Evolutionary conservation across 2,329 filamentous ascomycete species (phyloP).

Genomic region (Gremmenia infestans): DNA sequence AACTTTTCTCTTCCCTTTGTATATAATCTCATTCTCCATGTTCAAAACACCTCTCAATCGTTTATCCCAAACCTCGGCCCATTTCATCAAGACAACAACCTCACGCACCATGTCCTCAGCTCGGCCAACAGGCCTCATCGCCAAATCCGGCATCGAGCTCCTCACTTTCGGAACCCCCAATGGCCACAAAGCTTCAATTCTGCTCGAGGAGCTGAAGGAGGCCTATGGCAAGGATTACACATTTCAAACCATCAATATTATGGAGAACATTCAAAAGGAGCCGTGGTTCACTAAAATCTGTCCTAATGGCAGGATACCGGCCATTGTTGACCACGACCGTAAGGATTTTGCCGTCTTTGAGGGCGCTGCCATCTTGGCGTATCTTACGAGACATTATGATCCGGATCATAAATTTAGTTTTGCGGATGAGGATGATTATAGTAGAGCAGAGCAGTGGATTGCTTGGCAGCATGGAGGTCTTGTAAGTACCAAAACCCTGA

Average conservation of each 20-base stretch:
- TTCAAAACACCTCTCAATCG: constrained; percentile 21
- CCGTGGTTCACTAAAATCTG: constrained; percentile 58
- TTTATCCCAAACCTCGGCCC: constrained; percentile 21
- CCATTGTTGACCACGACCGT: constrained; percentile 61
- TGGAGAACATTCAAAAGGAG: constrained; percentile 61
- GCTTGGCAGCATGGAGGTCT: constrained; percentile 49
- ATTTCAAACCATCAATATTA: constrained; percentile 54
- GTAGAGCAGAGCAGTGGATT: constrained; percentile 54
- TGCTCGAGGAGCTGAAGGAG: constrained; percentile 63
- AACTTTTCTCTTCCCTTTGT: neutral
- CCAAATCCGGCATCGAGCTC: constrained; percentile 60
- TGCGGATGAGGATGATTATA: constrained; percentile 43
- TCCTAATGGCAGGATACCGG: constrained; percentile 63
- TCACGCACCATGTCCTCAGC: constrained; percentile 22
- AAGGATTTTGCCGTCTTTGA: constrained; percentile 64
- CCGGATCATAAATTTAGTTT: constrained; percentile 62
- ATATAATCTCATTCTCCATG: constrained; percentile 13
- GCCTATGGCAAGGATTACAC: constrained; percentile 58
- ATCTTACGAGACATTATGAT: constrained; percentile 70
- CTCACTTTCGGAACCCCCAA: constrained; percentile 54
- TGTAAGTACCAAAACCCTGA: constrained; percentile 4
- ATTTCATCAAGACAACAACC: constrained; percentile 10
- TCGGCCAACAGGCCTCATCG: constrained; percentile 51
- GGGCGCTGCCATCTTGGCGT: constrained; percentile 67
- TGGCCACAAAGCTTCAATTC: constrained; percentile 52